Conservation (phyloP, 2,329 filamentous ascomycete genomes). For the Trichoderma sp. region DNA sequence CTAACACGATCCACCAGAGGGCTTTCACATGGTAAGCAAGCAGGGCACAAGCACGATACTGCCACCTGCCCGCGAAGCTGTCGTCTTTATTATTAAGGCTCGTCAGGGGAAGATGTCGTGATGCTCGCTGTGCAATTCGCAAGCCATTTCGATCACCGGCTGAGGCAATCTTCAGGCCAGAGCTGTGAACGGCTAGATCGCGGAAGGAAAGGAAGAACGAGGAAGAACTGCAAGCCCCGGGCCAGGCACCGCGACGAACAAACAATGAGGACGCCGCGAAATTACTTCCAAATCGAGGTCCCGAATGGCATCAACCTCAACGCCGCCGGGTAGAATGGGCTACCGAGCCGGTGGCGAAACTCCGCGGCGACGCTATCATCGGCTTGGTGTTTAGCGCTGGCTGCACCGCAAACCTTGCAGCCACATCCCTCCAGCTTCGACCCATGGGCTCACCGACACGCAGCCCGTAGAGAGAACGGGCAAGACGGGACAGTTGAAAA, state of each 20-base stretch:
- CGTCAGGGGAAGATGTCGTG: conserved; percentile 1
- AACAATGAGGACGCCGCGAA: background rate
- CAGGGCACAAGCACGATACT: conserved; percentile 8
- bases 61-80: background rate
- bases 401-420: conserved; percentile 27
- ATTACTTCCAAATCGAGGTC: conserved; percentile 10
- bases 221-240: background rate
- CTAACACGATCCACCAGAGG: conserved; percentile 17
- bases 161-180: background rate
- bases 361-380: conserved; percentile 28
- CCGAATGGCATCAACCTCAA: conserved; percentile 8
- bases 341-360: conserved; percentile 25
- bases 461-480: conserved; percentile 5
- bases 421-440: conserved; percentile 26
- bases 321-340: conserved; percentile 15
- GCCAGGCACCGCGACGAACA: conserved; percentile 1
- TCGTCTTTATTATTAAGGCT: too few relatives aligned
- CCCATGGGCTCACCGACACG: conserved; percentile 19
- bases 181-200: background rate
- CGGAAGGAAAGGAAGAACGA: background rate
- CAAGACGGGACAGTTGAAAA: background rate
- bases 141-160: background rate
- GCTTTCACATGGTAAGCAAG: conserved; percentile 19
- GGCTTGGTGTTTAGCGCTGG: conserved; percentile 27
- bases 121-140: conserved; percentile 9